Evolutionary conservation across 768 basidiomycete genomes (phyloP).

Genomic region (Boletus pseudo-olivaceus): DNA sequence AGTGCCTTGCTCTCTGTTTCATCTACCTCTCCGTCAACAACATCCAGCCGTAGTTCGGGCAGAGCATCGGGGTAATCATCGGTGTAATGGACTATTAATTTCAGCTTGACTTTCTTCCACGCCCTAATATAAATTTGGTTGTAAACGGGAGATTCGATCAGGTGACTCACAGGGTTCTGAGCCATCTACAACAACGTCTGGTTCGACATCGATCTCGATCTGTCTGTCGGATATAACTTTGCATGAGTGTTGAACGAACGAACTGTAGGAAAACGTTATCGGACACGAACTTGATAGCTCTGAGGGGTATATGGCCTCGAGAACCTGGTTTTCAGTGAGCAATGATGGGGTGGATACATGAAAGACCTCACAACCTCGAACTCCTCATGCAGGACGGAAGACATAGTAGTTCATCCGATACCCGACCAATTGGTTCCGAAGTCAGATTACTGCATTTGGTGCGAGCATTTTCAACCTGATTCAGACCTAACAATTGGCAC

Average conservation of each 20-base stretch:
- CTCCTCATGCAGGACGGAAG: constrained; percentile 72
- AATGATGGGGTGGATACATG: constrained; percentile 3
- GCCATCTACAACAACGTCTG: constrained; percentile 70
- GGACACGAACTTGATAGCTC: constrained; percentile 82
- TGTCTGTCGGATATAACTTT: constrained; percentile 84
- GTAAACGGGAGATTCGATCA: background rate
- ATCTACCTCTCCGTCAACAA: constrained; percentile 61
- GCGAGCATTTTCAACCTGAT: constrained; percentile 5
- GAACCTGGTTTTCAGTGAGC: constrained; percentile 51
- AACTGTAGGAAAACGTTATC: constrained; percentile 30
- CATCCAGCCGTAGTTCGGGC: constrained; percentile 67
- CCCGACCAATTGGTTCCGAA: constrained; percentile 24
- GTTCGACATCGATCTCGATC: constrained; percentile 82
- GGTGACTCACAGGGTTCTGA: constrained; percentile 48
- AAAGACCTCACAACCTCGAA: constrained; percentile 62
- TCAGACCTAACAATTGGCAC: background rate
- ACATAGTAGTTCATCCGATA: constrained; percentile 43
- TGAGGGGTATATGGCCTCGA: constrained; percentile 94
- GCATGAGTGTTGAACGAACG: constrained; percentile 44
- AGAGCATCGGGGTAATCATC: constrained; percentile 81
- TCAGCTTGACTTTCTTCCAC: constrained; percentile 62
- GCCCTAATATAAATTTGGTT: constrained; percentile 9
- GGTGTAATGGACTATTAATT: constrained; percentile 72
- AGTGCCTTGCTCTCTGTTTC: constrained; percentile 54
- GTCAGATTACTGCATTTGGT: constrained; percentile 13